Percentiles rank a stretch among this genome's conserved stretches.
Evolutionary conservation across 345 rosid species (phyloP).

Genomic region (Sonneratia caseolaris): DNA sequence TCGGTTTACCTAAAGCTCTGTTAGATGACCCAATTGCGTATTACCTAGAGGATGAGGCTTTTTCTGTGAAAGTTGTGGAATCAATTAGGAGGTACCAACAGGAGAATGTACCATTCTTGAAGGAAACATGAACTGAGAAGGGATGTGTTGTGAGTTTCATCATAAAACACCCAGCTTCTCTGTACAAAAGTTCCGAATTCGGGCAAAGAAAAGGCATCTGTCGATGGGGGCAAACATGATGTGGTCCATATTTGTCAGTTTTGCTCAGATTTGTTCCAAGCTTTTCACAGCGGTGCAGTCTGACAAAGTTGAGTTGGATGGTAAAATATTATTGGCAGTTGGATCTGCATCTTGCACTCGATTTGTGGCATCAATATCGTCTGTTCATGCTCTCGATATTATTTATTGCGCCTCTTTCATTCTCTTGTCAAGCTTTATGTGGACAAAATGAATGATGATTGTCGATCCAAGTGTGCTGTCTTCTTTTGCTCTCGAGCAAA

Average conservation of each 20-base stretch:
- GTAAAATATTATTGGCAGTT: neutral
- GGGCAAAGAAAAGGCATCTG: neutral
- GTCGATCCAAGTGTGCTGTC: neutral
- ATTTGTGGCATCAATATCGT: neutral
- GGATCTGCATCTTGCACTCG: conserved; percentile 7
- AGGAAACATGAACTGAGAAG: conserved; percentile 19
- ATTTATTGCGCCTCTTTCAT: neutral
- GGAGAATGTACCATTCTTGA: conserved; percentile 37
- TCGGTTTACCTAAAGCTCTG: conserved; percentile 38
- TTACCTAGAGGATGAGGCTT: conserved; percentile 72
- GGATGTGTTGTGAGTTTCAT: neutral
- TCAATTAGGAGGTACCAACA: conserved; percentile 39
- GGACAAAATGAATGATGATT: neutral
- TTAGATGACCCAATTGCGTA: conserved; percentile 53
- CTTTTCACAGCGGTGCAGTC: neutral
- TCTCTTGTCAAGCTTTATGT: conserved; percentile 10
- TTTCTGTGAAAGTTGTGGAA: conserved; percentile 37
- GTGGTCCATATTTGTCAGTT: too few relatives aligned
- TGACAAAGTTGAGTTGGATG: neutral
- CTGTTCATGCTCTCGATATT: neutral
- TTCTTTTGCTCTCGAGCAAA: too few relatives aligned
- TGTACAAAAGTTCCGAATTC: neutral
- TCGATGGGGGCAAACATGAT: too few relatives aligned
- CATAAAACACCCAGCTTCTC: neutral
- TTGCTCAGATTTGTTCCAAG: neutral